Evolutionary conservation across 805 yeast genomes (phyloP).

Genomic region (Dipodascus geniculatus): DNA sequence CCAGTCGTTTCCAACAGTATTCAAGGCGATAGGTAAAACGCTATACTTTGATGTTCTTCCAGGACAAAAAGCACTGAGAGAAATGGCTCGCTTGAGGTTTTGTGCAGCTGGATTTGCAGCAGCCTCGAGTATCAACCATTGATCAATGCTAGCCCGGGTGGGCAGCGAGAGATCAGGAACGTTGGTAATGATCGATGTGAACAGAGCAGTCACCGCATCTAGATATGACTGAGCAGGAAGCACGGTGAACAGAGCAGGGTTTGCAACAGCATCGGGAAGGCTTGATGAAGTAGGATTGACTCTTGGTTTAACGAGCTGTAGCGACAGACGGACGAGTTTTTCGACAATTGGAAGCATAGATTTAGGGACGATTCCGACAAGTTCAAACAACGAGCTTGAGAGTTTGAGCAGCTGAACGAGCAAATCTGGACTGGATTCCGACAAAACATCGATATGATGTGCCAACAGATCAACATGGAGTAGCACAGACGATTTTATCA

Average conservation of each 20-base stretch:
- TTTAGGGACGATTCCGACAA: conserved; percentile 5
- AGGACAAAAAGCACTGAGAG: conserved; percentile 55
- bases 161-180: conserved; percentile 45
- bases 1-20: conserved; percentile 37
- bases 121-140: conserved; percentile 29
- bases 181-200: conserved; percentile 36
- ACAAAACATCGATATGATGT: conserved; percentile 12
- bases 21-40: conserved; percentile 57
- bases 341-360: conserved; percentile 4
- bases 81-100: conserved; percentile 25
- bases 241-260: conserved; percentile 13
- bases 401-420: conserved; percentile 6
- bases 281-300: neutral
- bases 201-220: conserved; percentile 32
- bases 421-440: neutral
- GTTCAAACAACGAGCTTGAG: conserved; percentile 3
- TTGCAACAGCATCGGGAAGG: conserved; percentile 12
- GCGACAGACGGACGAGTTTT: conserved; percentile 2
- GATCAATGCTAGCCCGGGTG: conserved; percentile 47
- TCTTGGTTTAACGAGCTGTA: conserved; percentile 3
- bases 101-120: conserved; percentile 11
- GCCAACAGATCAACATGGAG: conserved; percentile 36
- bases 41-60: conserved; percentile 47
- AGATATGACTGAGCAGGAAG: conserved; percentile 3
- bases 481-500: conserved; percentile 32